Conservation (phyloP, 257 asterid genomes). For the Fraxinus americana region DNA sequence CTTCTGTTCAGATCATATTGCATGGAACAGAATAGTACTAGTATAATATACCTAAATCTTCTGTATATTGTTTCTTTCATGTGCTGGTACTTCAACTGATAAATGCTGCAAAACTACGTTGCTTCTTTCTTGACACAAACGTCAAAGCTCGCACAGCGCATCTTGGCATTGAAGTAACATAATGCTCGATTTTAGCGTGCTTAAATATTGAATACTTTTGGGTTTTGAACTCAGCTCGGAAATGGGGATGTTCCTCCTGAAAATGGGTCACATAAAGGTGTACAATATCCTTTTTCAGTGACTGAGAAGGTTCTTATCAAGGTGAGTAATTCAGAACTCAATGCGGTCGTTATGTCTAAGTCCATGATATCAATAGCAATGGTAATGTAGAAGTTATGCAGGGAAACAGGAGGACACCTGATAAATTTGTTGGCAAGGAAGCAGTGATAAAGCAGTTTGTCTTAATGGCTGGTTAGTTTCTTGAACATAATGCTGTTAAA, state of each 20-base stretch:
- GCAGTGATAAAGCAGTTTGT: slow-evolving; percentile 86
- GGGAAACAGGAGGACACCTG: slow-evolving; percentile 98
- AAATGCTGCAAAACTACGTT: background rate
- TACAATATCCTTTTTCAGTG: slow-evolving; percentile 87
- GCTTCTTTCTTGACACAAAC: background rate
- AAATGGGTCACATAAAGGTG: slow-evolving; percentile 65
- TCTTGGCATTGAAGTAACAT: background rate
- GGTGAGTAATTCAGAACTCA: slow-evolving; percentile 47
- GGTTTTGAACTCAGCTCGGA: slow-evolving; percentile 52
- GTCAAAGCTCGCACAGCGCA: background rate
- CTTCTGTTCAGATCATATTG: background rate
- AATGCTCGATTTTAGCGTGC: slow-evolving; percentile 10
- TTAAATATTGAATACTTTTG: slow-evolving; percentile 25
- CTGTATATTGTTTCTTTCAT: background rate
- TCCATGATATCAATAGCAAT: slow-evolving; percentile 16
- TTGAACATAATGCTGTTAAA: slow-evolving; percentile 10
- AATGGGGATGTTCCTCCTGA: slow-evolving; percentile 70
- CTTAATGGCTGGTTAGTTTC: slow-evolving; percentile 94
- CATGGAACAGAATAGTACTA: background rate
- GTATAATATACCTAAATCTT: background rate
- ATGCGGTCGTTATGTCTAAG: slow-evolving; percentile 2
- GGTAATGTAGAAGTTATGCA: slow-evolving; percentile 38
- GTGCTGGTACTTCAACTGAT: background rate
- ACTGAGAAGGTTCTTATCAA: slow-evolving; percentile 83
- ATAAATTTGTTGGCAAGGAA: slow-evolving; percentile 94